Evolutionary conservation across 345 rosid genomes (phyloP), one percentile per base, ranked within the genome.

Genomic region (Populus alba): DNA sequence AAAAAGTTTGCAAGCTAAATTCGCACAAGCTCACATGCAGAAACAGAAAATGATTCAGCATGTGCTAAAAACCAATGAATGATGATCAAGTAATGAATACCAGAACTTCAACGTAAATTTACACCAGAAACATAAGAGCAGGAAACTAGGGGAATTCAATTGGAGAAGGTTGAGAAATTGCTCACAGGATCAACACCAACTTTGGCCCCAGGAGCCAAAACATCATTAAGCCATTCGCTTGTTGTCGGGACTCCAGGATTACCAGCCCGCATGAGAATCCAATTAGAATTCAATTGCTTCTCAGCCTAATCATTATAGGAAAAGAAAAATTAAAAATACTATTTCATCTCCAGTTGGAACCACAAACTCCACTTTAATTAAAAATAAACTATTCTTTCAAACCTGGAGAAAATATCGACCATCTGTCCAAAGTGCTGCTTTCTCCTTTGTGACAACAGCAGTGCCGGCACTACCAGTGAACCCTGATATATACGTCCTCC

Each of bases 351-450:
- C 20, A 59, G 15, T 45, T 45, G 15, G 51, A 45, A 45, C 17
- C 17, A 45, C 51, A 45, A 45, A 12, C 51, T 45, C 17, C 16
- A 47, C 17, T 47, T 47, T 47, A 47, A 47, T 47, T 47, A 13
- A 47, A 41, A 47, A 47, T 13, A 47, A 47, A 47, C 33, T 51
- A 61, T 71, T 63, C 20, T 35, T 71, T n/a, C 82, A 75, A 79
- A 93, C 99, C 99, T 93, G 99, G 80, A 95, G 98, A 91, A 95
- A 95, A 78, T 95, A 95, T 39, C 99, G 92, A 49, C 98, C 98
- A 78, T 95, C 99, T 4, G 99, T 95, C 99, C 99, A 95, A 11
- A 95, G 85, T 79, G 96, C 97, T 23, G 99, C 99, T 78, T 91
- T 92, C 77, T 92, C 97, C 83, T 87, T 95, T 8, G 98, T 93